phyloP scores from a whole-genome alignment of 2,329 filamentous ascomycete genomes.

The Penicillium polonicum region DNA sequence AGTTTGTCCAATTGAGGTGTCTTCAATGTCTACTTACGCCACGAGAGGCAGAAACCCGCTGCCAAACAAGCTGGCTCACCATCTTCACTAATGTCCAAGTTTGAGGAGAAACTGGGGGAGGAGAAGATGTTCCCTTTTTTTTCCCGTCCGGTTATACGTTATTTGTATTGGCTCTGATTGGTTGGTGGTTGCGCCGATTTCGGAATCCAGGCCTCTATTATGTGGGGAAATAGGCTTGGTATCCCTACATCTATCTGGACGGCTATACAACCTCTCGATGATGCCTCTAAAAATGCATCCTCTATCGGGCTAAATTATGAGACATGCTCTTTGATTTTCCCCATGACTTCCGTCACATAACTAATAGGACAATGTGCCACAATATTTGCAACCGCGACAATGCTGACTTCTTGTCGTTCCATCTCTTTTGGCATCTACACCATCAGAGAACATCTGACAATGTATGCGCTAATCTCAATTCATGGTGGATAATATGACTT shows the following conservation, averaged over 20 bases:
- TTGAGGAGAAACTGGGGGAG: constrained; percentile 16
- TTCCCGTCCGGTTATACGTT: constrained; percentile 17
- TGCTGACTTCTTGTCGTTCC: not conserved
- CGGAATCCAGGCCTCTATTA: constrained; percentile 13
- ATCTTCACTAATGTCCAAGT: constrained; percentile 26
- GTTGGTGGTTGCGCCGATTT: constrained; percentile 21
- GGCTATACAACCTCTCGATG: too few relatives aligned
- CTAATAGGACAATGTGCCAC: too few relatives aligned
- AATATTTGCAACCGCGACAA: not conserved
- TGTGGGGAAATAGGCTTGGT: constrained; percentile 6
- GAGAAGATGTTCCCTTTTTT: constrained; percentile 23
- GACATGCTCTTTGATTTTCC: too few relatives aligned
- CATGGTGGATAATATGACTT: too few relatives aligned
- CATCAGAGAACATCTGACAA: too few relatives aligned
- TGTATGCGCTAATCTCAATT: too few relatives aligned
- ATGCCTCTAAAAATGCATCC: too few relatives aligned
- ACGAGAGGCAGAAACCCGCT: constrained; percentile 38
- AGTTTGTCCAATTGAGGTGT: constrained; percentile 10
- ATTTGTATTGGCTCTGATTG: constrained; percentile 25
- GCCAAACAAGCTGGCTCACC: constrained; percentile 43
- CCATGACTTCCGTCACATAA: too few relatives aligned
- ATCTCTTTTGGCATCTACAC: not conserved
- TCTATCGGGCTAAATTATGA: too few relatives aligned
- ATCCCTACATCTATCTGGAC: too few relatives aligned
- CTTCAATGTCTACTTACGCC: constrained; percentile 31